phyloP scores from a whole-genome alignment of 306 rosid genomes.

The Corylus avellana region DNA sequence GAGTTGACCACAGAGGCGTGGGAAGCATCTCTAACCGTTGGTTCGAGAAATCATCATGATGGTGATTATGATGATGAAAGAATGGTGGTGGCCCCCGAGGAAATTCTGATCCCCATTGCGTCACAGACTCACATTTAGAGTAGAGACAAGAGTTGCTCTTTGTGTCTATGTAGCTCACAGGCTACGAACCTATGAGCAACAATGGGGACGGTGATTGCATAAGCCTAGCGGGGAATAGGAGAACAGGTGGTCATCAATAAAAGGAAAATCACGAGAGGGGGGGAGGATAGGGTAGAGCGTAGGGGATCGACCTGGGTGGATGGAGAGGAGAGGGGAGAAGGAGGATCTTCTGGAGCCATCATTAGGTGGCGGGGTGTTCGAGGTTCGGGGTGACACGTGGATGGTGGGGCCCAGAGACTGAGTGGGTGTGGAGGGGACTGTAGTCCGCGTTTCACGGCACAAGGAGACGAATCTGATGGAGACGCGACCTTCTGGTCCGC shows the following conservation, averaged over 20 bases:
- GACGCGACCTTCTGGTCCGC: slow-evolving; percentile 38
- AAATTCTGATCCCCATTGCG: not conserved
- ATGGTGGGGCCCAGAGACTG: not conserved
- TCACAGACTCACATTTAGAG: not conserved
- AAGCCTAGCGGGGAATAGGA: too few species aligned
- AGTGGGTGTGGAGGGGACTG: slow-evolving; percentile 26
- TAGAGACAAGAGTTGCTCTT: not conserved
- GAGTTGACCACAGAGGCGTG: too few species aligned
- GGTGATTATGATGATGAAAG: not conserved
- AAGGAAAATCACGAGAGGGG: not conserved
- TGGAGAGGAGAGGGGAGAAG: not conserved
- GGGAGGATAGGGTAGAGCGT: not conserved
- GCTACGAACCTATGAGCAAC: too few species aligned
- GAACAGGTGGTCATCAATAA: too few species aligned
- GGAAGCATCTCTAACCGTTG: slow-evolving; percentile 7
- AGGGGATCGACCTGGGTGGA: not conserved
- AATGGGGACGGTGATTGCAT: too few species aligned
- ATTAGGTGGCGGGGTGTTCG: not conserved
- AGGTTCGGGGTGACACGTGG: not conserved
- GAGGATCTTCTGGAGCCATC: not conserved
- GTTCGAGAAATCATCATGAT: not conserved
- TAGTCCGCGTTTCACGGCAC: slow-evolving; percentile 56
- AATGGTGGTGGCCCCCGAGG: slow-evolving; percentile 6
- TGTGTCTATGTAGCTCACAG: not conserved
- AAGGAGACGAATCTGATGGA: slow-evolving; percentile 46